phyloP scores from a whole-genome alignment of 257 asterid species.

The Eucommia ulmoides region DNA sequence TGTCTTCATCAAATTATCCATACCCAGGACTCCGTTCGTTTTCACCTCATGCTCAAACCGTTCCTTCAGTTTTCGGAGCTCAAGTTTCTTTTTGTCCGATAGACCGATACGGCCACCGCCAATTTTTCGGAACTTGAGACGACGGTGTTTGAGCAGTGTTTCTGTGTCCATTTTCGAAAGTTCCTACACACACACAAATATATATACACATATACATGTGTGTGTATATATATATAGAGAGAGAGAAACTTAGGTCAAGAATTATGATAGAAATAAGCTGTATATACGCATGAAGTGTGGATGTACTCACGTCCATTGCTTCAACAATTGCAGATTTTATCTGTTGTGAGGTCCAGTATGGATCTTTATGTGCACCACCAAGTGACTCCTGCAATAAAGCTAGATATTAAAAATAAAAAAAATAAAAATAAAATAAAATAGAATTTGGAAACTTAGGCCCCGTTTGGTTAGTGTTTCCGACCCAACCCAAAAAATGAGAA shows the following conservation, averaged over 20 bases:
- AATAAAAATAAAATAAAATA: no score
- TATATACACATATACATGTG: background rate
- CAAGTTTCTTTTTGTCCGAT: slow-evolving; percentile 47
- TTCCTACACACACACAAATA: slow-evolving; percentile 40
- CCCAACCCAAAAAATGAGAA: no score
- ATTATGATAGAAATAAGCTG: no score
- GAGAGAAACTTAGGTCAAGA: no score
- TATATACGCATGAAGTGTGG: no score
- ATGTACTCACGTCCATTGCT: slow-evolving; percentile 75
- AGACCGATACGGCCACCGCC: slow-evolving; percentile 69
- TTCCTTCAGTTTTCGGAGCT: slow-evolving; percentile 50
- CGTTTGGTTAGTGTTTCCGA: no score
- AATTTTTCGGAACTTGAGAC: slow-evolving; percentile 55
- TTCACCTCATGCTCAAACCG: slow-evolving; percentile 35
- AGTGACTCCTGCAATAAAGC: slow-evolving; percentile 72
- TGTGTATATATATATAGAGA: no score
- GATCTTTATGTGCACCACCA: slow-evolving; percentile 95
- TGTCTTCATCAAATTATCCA: slow-evolving; percentile 39
- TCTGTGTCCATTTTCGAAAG: slow-evolving; percentile 57
- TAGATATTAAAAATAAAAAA: background rate
- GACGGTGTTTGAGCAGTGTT: slow-evolving; percentile 55
- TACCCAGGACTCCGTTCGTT: slow-evolving; percentile 21
- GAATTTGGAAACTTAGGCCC: no score
- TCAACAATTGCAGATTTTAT: slow-evolving; percentile 68
- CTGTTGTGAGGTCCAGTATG: slow-evolving; percentile 92